Evolutionary conservation across 495 filamentous ascomycete genomes (phyloP).

Genomic region (Xylaria palmicola): DNA sequence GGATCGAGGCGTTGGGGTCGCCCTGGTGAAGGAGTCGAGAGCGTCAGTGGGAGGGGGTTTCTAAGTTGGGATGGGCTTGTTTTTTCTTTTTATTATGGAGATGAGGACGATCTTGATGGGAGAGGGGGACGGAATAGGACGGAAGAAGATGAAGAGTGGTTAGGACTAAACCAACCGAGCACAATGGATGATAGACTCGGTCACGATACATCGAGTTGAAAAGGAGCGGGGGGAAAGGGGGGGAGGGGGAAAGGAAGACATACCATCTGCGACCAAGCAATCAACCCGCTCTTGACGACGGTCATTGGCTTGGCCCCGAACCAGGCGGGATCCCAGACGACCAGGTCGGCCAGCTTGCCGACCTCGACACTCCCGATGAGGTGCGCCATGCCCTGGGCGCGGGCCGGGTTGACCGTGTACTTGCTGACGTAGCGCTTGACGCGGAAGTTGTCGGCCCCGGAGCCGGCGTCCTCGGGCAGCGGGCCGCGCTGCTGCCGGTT

Average conservation of each 20-base stretch:
- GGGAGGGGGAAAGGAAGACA: constrained; percentile 16
- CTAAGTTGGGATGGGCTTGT: background rate
- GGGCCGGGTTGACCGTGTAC: constrained; percentile 95
- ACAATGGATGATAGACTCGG: too few relatives aligned
- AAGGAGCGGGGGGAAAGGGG: too few relatives aligned
- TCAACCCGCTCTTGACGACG: constrained; percentile 90
- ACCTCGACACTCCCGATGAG: constrained; percentile 84
- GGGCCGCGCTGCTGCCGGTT: constrained; percentile 86
- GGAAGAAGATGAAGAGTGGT: background rate
- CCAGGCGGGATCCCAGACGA: constrained; percentile 80
- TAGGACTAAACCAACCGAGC: background rate
- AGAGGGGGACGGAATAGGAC: background rate
- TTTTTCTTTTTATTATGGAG: too few relatives aligned
- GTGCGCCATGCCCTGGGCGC: constrained; percentile 92
- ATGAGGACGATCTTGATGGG: too few relatives aligned
- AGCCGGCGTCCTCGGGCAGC: constrained; percentile 74
- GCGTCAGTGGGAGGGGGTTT: background rate
- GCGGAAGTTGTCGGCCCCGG: constrained; percentile 85
- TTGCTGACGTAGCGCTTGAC: constrained; percentile 95
- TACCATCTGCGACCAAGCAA: constrained; percentile 84
- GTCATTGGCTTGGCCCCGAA: constrained; percentile 86
- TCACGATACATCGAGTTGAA: too few relatives aligned
- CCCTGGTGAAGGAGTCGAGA: constrained; percentile 54
- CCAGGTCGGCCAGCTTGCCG: constrained; percentile 89
- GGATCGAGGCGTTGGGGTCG: constrained; percentile 91